Percentiles rank a stretch among this genome's conserved stretches.
Conservation (phyloP, 2,329 filamentous ascomycete genomes). For the Dactylellina drechsleri region DNA sequence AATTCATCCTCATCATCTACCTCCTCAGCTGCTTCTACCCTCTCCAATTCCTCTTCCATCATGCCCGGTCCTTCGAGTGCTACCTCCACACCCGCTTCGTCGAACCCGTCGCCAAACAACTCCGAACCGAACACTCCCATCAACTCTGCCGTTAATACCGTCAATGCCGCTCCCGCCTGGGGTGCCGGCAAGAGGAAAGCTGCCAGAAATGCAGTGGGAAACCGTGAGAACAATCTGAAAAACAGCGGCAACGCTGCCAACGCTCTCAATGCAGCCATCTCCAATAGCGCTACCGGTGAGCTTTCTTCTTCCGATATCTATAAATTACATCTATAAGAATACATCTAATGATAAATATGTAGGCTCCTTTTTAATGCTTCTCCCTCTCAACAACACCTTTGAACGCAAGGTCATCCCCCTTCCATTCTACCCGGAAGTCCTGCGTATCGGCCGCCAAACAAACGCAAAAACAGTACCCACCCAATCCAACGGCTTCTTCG, state of each 20-base stretch:
- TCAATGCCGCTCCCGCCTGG: conserved; percentile 61
- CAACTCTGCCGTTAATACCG: conserved; percentile 61
- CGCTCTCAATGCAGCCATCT: conserved; percentile 54
- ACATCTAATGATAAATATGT: conserved; percentile 61
- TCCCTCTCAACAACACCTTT: conserved; percentile 94
- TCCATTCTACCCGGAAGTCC: conserved; percentile 89
- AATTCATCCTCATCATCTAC: conserved; percentile 57
- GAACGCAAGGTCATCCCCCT: conserved; percentile 96
- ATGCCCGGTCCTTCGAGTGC: conserved; percentile 54
- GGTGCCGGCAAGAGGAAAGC: conserved; percentile 64
- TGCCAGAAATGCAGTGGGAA: conserved; percentile 59
- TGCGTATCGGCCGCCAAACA: conserved; percentile 94
- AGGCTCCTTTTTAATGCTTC: conserved; percentile 81
- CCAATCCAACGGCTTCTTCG: conserved; percentile 91
- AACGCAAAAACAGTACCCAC: conserved; percentile 96
- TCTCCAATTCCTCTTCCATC: conserved; percentile 58
- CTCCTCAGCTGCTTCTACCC: conserved; percentile 58
- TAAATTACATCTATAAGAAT: conserved; percentile 59
- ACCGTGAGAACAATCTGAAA: conserved; percentile 60
- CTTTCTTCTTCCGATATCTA: conserved; percentile 65
- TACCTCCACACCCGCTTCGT: conserved; percentile 48
- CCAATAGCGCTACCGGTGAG: conserved; percentile 65
- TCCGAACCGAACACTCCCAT: conserved; percentile 60
- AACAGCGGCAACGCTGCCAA: conserved; percentile 45
- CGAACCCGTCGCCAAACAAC: conserved; percentile 55